Conservation (phyloP, 495 filamentous ascomycete genomes). For the Aspergillus olivimuriae region DNA sequence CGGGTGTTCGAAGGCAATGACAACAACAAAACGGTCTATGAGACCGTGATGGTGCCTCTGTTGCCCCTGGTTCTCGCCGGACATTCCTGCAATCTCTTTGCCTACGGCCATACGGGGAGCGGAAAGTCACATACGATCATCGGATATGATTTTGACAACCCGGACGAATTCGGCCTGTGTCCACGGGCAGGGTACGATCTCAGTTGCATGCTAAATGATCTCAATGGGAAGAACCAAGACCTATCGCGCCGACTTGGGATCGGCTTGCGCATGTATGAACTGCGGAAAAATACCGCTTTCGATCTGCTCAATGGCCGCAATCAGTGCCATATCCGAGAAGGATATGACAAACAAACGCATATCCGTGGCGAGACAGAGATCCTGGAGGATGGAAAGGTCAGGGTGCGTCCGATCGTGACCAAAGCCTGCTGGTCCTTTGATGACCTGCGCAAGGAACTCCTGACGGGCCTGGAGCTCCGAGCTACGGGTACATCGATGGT, state of each 20-base stretch:
- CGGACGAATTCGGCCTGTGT: not conserved
- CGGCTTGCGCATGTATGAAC: constrained; percentile 19
- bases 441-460: constrained; percentile 8
- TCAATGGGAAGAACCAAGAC: constrained; percentile 5
- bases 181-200: not conserved
- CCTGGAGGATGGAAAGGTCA: constrained; percentile 17
- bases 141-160: not conserved
- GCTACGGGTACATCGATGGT: constrained; percentile 17
- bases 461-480: constrained; percentile 9
- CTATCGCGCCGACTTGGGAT: constrained; percentile 11
- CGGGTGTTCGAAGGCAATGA: not conserved
- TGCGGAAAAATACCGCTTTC: constrained; percentile 20
- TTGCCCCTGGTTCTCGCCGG: not conserved
- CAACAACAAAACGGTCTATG: not conserved
- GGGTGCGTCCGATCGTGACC: constrained; percentile 16
- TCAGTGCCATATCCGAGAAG: constrained; percentile 20
- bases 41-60: not conserved
- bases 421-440: constrained; percentile 22
- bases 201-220: not conserved
- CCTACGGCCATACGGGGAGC: not conserved
- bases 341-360: constrained; percentile 12
- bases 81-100: not conserved
- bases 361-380: constrained; percentile 22
- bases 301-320: constrained; percentile 18
- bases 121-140: not conserved